Conservation (phyloP, 202 grass and related monocot species). For the Zoysia matrella region DNA sequence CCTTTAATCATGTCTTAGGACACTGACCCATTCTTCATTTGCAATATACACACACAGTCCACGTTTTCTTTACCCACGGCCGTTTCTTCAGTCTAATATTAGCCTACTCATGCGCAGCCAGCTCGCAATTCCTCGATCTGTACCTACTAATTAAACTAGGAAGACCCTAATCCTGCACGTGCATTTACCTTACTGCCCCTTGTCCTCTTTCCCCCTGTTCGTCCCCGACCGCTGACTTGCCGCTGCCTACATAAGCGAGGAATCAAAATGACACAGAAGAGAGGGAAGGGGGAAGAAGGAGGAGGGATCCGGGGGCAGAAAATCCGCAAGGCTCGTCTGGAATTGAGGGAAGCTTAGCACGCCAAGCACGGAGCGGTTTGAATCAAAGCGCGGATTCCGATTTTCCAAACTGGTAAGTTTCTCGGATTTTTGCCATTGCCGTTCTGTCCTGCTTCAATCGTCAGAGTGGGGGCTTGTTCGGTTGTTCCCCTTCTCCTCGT, state of each 20-base stretch:
- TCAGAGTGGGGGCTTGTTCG: neutral
- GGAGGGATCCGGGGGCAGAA: neutral
- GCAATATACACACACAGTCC: no score
- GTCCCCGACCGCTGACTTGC: conserved; percentile 18
- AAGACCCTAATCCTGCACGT: conserved; percentile 18
- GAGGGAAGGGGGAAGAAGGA: neutral
- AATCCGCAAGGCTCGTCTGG: neutral
- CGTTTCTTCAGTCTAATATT: conserved; percentile 20
- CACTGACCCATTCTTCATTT: no score
- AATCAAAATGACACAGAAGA: neutral
- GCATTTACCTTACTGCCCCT: conserved; percentile 36
- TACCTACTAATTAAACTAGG: neutral
- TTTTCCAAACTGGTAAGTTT: neutral
- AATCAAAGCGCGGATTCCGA: neutral
- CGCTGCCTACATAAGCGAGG: conserved; percentile 33
- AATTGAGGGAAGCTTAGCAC: neutral
- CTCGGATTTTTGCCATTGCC: neutral
- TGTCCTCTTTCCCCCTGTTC: conserved; percentile 10
- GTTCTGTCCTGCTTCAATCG: neutral
- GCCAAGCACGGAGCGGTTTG: neutral
- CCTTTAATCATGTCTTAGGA: no score
- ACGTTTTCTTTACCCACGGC: neutral
- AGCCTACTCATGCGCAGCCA: neutral
- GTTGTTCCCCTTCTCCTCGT: neutral
- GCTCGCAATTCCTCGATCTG: neutral